phyloP scores from a whole-genome alignment of 768 basidiomycete genomes.

The Tricholoma sp. region DNA sequence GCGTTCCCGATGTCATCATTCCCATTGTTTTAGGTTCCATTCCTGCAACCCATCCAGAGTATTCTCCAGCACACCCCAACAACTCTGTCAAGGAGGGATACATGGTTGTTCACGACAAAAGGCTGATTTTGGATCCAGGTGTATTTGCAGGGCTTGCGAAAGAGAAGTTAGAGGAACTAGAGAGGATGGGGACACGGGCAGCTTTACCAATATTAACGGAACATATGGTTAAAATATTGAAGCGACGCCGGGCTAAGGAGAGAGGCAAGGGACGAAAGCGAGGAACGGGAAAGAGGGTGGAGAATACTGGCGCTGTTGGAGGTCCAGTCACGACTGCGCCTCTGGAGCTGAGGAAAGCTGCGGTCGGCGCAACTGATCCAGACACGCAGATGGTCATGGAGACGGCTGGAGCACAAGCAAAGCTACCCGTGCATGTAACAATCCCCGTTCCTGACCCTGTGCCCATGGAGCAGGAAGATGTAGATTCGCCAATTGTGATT shows the following conservation, averaged over 20 bases:
- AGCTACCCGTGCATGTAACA: constrained; percentile 5
- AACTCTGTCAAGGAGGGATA: constrained; percentile 50
- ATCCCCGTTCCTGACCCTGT: constrained; percentile 25
- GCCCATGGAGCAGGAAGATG: constrained; percentile 26
- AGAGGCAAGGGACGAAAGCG: constrained; percentile 29
- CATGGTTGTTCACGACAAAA: constrained; percentile 82
- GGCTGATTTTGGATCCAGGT: constrained; percentile 76
- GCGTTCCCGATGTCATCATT: constrained; percentile 55
- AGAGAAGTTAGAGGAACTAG: constrained; percentile 69
- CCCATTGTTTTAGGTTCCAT: constrained; percentile 76
- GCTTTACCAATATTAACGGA: constrained; percentile 78
- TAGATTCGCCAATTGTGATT: constrained; percentile 53
- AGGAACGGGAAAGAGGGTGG: constrained; percentile 24
- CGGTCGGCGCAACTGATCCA: background rate
- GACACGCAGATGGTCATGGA: background rate
- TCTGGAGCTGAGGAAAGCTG: constrained; percentile 18
- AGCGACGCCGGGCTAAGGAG: constrained; percentile 56
- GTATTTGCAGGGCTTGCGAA: constrained; percentile 76
- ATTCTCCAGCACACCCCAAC: constrained; percentile 39
- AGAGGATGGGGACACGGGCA: constrained; percentile 75
- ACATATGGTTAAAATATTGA: constrained; percentile 81
- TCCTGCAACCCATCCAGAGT: constrained; percentile 56
- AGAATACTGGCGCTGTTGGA: constrained; percentile 8
- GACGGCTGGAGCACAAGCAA: constrained; percentile 2
- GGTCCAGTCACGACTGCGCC: constrained; percentile 45